These are phyloP conservation scores for Rhizopogon vesiculosus DNA, from an alignment of 768 basidiomycete species.

Conservation along the genomic window DNA sequence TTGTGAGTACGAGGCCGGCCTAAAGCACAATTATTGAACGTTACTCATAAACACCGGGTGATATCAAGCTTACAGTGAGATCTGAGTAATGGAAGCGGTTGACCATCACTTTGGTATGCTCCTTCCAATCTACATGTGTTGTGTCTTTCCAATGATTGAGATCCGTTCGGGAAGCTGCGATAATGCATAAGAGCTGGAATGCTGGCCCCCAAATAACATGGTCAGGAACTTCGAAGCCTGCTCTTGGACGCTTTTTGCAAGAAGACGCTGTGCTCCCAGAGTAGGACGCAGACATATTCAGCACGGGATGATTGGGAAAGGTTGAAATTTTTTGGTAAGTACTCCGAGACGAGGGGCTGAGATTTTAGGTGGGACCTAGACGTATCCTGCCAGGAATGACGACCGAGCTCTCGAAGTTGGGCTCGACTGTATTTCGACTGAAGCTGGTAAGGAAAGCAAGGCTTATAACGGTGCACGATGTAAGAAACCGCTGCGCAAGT, in stretches of 20 bases:
- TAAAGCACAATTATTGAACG: background rate
- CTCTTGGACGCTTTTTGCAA: too few species aligned
- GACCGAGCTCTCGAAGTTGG: too few species aligned
- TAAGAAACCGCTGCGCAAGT: too few species aligned
- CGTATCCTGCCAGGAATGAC: background rate
- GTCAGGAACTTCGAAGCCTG: background rate
- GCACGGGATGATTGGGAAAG: too few species aligned
- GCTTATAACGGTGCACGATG: too few species aligned
- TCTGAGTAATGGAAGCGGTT: background rate
- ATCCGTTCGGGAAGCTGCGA: background rate
- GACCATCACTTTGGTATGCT: background rate
- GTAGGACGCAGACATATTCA: too few species aligned
- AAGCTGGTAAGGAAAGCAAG: too few species aligned
- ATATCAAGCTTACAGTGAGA: background rate
- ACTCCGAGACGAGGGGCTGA: too few species aligned
- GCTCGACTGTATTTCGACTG: too few species aligned
- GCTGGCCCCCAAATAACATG: background rate
- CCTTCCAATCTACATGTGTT: background rate
- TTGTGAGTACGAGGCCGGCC: background rate
- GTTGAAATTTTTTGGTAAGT: too few species aligned
- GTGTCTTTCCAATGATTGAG: background rate
- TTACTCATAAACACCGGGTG: background rate
- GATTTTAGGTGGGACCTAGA: too few species aligned
- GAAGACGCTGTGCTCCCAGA: too few species aligned
- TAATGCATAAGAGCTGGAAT: background rate